Conservation (phyloP, 179 eudicot genomes). For the Carnegiea gigantea region DNA sequence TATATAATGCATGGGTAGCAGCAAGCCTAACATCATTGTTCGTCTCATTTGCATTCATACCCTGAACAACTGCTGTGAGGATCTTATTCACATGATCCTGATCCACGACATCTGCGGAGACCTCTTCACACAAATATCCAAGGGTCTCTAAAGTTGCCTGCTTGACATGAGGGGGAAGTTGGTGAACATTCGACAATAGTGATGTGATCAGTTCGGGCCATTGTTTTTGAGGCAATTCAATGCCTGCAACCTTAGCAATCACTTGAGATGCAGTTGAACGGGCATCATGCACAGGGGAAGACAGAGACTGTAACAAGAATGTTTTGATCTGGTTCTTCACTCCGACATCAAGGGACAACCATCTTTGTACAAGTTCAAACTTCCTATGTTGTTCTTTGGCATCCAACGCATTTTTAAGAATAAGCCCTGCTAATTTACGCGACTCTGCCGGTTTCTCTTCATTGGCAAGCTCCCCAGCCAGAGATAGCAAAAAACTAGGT, state of each 20-base stretch:
- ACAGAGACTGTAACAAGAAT: constrained; percentile 76
- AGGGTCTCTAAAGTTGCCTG: constrained; percentile 95
- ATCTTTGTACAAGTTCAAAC: constrained; percentile 82
- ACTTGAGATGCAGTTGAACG: constrained; percentile 98
- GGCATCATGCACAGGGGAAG: constrained; percentile 79
- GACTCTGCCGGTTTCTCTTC: constrained; percentile 95
- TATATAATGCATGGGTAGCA: constrained; percentile 89
- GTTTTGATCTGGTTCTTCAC: constrained; percentile 82
- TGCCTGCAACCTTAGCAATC: constrained; percentile 94
- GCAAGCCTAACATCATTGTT: constrained; percentile 91
- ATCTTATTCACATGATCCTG: constrained; percentile 97
- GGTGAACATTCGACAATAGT: constrained; percentile 72
- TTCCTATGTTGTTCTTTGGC: constrained; percentile 96
- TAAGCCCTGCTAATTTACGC: constrained; percentile 82
- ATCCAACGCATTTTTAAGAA: constrained; percentile 93
- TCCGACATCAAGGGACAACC: constrained; percentile 72
- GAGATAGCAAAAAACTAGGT: constrained; percentile 71
- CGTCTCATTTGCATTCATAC: constrained; percentile 83
- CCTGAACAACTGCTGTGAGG: constrained; percentile 93
- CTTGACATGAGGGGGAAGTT: constrained; percentile 86
- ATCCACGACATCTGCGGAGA: constrained; percentile 81
- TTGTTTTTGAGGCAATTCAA: constrained; percentile 91
- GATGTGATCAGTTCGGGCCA: constrained; percentile 90
- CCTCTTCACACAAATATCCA: constrained; percentile 96
- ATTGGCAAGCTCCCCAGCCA: constrained; percentile 87